Percentiles rank a stretch among this genome's conserved stretches.
These are phyloP conservation scores for Nigrograna mackinnonii DNA, from an alignment of 2,329 filamentous ascomycete genomes.

Conservation along the genomic window DNA sequence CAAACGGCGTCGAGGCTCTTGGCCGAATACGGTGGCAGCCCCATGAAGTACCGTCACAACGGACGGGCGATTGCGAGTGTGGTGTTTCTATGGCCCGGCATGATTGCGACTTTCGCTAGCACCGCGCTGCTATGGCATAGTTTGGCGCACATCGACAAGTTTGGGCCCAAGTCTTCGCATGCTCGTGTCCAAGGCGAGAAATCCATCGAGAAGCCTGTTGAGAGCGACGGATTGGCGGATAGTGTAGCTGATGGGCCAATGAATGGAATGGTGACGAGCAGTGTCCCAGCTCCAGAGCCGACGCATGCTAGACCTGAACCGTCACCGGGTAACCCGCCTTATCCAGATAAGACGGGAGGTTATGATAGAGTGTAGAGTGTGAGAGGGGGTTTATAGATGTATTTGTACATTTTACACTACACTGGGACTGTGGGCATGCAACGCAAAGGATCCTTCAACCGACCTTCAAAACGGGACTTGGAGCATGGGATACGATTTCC, in stretches of 20 bases:
- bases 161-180: conserved; percentile 44
- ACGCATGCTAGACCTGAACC: conserved; percentile 1
- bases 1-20: conserved; percentile 35
- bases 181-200: conserved; percentile 25
- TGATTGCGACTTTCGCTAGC: conserved; percentile 51
- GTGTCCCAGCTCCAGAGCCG: not conserved
- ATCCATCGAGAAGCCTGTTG: conserved; percentile 8
- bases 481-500: no score
- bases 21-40: conserved; percentile 40
- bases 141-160: conserved; percentile 42
- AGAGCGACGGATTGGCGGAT: conserved; percentile 1
- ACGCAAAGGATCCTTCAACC: no score
- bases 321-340: no score
- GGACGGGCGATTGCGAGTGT: conserved; percentile 54
- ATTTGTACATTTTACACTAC: no score
- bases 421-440: no score
- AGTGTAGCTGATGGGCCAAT: not conserved
- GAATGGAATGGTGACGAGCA: not conserved
- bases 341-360: no score
- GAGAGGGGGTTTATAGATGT: no score
- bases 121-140: conserved; percentile 43
- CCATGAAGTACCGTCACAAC: conserved; percentile 53
- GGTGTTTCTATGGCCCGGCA: conserved; percentile 58
- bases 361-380: no score
- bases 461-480: no score